These are phyloP conservation scores for Chrysoporthe cubensis DNA, from an alignment of 2,329 filamentous ascomycete genomes.

Conservation along the genomic window DNA sequence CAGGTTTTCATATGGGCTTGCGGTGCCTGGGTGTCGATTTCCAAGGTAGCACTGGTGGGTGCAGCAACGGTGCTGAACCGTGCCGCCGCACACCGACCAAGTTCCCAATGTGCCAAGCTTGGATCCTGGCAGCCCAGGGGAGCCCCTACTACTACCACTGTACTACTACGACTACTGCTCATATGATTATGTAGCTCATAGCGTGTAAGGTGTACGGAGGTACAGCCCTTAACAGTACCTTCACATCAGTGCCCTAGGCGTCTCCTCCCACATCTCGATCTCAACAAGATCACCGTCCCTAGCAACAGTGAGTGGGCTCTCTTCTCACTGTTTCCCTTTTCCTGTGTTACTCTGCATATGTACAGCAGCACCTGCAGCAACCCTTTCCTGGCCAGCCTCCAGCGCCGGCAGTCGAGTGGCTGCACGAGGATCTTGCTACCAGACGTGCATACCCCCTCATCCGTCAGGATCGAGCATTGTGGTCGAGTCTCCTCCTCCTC, in stretches of 20 bases:
- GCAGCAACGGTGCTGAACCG: neutral
- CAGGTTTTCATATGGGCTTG: conserved; percentile 26
- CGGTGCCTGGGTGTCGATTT: neutral
- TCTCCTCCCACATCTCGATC: neutral
- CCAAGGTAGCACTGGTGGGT: neutral
- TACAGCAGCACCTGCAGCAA: no score
- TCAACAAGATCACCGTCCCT: neutral
- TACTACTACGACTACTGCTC: no score
- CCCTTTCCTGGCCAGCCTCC: no score
- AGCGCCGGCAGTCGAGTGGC: no score
- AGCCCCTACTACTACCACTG: neutral
- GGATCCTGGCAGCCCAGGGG: neutral
- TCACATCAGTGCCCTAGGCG: neutral
- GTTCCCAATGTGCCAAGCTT: no score
- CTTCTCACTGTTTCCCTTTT: neutral
- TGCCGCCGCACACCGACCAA: neutral
- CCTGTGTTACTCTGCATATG: neutral
- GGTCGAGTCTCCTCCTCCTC: no score
- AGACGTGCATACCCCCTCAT: no score
- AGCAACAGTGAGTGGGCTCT: neutral
- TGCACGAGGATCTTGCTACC: no score
- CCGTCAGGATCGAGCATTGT: no score
- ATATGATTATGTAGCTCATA: no score
- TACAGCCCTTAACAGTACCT: neutral
- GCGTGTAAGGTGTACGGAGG: neutral